Base-by-base conservation (phyloP, 257 asterid genomes). In the Parsonsia alboflavescens region DNA sequence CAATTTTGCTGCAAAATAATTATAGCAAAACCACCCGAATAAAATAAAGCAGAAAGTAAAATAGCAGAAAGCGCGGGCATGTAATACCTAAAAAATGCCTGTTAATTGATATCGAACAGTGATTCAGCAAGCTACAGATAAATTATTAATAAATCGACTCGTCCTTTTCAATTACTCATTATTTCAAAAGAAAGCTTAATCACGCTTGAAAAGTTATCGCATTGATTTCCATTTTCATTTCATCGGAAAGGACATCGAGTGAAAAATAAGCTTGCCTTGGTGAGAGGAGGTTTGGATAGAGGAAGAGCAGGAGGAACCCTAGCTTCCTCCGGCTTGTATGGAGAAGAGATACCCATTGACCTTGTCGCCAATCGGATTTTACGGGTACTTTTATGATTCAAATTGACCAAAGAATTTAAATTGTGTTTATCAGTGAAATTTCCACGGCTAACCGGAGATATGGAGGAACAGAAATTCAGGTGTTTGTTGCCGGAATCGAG, bases 291-390 rank as follows among this genome's bases (percentile, higher is more conserved):
- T 5, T 66, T 73, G 42, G 90, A 91, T 74, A 85, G 82, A 8
- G 90, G 86, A 67, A 91, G 72, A 53, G 88, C 85, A 22, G 88
- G 83, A 66, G 97, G 96, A 56, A 85, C 88, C 86, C 97, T 87
- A 76, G 96, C 89, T 83, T 87, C 89, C 56, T 90, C 91, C 16
- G 92, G 76, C 81, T 80, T 89, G 84, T 84, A 81, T 7, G 84
- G 71, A 67, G 87, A 62, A 30, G 71, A 5, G 36, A 62, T 58
- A 73, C 42, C 42, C 21, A 30, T 54, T 70, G 76, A 87, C 90
- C 81, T 78, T 50, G 80, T 36, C 30, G 83, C 68, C 28, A 85
- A 77, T 42, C 84, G 74, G 72, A 75, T 46, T 62, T 84, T 74
- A 68, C 77, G 54, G 75, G 73, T 66, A 48, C 42, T 30, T 70